phyloP scores from a whole-genome alignment of 257 asterid species.

The Striga asiatica region DNA sequence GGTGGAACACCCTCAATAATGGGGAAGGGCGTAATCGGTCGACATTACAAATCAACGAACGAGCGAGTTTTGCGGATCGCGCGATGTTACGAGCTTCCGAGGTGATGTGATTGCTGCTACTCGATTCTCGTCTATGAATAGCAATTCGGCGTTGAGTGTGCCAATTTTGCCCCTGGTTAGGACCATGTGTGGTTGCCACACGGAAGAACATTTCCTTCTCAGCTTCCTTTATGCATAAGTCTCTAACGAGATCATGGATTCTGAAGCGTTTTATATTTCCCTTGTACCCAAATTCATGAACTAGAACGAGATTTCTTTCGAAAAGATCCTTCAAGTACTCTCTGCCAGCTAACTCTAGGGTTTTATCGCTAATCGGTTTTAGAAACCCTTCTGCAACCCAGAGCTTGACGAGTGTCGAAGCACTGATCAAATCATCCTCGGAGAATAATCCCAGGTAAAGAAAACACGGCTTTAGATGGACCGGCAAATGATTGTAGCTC shows the following conservation, averaged over 20 bases:
- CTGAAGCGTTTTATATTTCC: not conserved
- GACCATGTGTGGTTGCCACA: too few species aligned
- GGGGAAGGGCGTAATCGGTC: too few species aligned
- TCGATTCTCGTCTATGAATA: too few species aligned
- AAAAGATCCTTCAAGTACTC: not conserved
- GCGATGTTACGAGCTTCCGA: too few species aligned
- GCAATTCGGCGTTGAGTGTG: too few species aligned
- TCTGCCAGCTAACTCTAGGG: not conserved
- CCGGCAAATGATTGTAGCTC: not conserved
- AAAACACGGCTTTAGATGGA: not conserved
- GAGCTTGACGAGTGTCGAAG: not conserved
- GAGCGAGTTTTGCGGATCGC: too few species aligned
- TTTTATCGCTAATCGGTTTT: not conserved
- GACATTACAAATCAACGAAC: too few species aligned
- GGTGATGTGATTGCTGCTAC: too few species aligned
- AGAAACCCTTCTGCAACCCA: constrained; percentile 1
- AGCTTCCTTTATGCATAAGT: not conserved
- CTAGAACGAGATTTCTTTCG: not conserved
- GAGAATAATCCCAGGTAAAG: not conserved
- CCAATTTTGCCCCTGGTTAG: too few species aligned
- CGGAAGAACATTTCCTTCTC: too few species aligned
- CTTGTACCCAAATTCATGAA: not conserved
- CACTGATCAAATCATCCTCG: not conserved
- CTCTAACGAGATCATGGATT: not conserved
- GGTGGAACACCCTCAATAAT: too few species aligned